Evolutionary conservation across 495 filamentous ascomycete species (phyloP).

Genomic region (Aeminium ludgeri): DNA sequence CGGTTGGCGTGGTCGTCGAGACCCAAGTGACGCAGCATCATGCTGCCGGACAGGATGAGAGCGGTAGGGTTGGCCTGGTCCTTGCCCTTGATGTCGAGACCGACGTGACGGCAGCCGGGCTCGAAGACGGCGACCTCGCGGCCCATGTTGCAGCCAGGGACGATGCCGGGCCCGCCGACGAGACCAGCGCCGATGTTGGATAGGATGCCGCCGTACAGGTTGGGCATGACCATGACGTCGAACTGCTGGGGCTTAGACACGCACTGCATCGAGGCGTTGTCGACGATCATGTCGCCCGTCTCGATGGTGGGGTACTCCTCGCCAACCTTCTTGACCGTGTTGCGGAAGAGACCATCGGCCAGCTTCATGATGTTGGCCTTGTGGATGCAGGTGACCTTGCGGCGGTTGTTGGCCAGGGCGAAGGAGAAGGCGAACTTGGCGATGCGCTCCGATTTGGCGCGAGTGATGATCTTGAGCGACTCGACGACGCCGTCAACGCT

Average conservation of each 20-base stretch:
- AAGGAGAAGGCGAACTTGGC: slow-evolving; percentile 97
- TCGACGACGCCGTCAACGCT: slow-evolving; percentile 93
- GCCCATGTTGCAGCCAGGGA: slow-evolving; percentile 98
- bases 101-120: slow-evolving; percentile 95
- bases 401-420: slow-evolving; percentile 90
- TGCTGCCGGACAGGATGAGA: slow-evolving; percentile 81
- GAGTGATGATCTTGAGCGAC: slow-evolving; percentile 98
- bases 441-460: slow-evolving; percentile 94
- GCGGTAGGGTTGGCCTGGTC: slow-evolving; percentile 97
- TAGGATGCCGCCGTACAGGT: slow-evolving; percentile 95
- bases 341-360: slow-evolving; percentile 94
- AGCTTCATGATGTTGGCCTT: slow-evolving; percentile 99
- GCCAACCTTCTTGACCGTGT: slow-evolving; percentile 82
- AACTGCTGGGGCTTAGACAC: slow-evolving; percentile 93
- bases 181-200: slow-evolving; percentile 98
- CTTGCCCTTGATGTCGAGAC: slow-evolving; percentile 97
- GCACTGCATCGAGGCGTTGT: slow-evolving; percentile 98
- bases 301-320: slow-evolving; percentile 87
- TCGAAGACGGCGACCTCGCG: slow-evolving; percentile 96
- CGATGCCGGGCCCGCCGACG: slow-evolving; percentile 93
- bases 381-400: slow-evolving; percentile 98
- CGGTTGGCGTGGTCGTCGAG: slow-evolving; percentile 95
- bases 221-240: slow-evolving; percentile 99
- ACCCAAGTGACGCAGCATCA: slow-evolving; percentile 90
- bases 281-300: slow-evolving; percentile 97